Evolutionary conservation across 2,329 filamentous ascomycete species (phyloP).

Genomic region (Madurella fahalii): DNA sequence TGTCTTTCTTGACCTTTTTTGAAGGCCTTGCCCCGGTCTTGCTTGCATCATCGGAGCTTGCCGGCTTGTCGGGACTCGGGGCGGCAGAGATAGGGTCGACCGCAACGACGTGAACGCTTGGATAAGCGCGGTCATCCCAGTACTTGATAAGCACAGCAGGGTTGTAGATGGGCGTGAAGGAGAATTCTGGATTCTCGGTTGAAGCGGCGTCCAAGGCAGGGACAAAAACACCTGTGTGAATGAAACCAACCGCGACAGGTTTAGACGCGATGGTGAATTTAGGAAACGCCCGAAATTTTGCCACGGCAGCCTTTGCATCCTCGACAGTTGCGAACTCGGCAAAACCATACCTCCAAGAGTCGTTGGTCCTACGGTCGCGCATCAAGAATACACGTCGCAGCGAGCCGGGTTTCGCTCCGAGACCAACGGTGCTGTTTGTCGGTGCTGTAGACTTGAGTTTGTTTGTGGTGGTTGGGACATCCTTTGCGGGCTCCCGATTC

Average conservation of each 20-base stretch:
- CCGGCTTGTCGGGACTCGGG: slow-evolving; percentile 37
- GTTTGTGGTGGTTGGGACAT: slow-evolving; percentile 42
- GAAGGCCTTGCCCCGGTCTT: slow-evolving; percentile 16
- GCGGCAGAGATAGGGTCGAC: slow-evolving; percentile 38
- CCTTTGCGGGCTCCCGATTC: slow-evolving; percentile 48
- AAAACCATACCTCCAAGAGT: slow-evolving; percentile 78
- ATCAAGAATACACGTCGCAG: slow-evolving; percentile 73
- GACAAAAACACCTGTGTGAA: slow-evolving; percentile 81
- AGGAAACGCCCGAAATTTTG: slow-evolving; percentile 66
- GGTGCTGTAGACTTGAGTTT: slow-evolving; percentile 59
- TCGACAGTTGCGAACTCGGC: slow-evolving; percentile 74
- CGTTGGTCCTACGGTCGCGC: slow-evolving; percentile 64
- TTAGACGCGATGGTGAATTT: slow-evolving; percentile 75
- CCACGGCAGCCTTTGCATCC: slow-evolving; percentile 70
- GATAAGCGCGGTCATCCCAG: slow-evolving; percentile 71
- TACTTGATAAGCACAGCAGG: slow-evolving; percentile 65
- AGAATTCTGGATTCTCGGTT: slow-evolving; percentile 56
- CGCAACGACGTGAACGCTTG: slow-evolving; percentile 60
- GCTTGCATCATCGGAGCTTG: slow-evolving; percentile 31
- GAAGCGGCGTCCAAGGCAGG: slow-evolving; percentile 60
- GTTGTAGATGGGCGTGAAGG: slow-evolving; percentile 68
- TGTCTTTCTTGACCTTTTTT: slow-evolving; percentile 55
- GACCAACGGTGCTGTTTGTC: slow-evolving; percentile 51
- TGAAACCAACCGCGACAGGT: slow-evolving; percentile 67
- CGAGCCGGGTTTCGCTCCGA: slow-evolving; percentile 70